A percentile compares a stretch with the other conserved stretches of the same genome.
These are phyloP conservation scores for Leccinum pseudoinsigne DNA, from an alignment of 1,284 basidiomycete genomes.

Conservation along the genomic window DNA sequence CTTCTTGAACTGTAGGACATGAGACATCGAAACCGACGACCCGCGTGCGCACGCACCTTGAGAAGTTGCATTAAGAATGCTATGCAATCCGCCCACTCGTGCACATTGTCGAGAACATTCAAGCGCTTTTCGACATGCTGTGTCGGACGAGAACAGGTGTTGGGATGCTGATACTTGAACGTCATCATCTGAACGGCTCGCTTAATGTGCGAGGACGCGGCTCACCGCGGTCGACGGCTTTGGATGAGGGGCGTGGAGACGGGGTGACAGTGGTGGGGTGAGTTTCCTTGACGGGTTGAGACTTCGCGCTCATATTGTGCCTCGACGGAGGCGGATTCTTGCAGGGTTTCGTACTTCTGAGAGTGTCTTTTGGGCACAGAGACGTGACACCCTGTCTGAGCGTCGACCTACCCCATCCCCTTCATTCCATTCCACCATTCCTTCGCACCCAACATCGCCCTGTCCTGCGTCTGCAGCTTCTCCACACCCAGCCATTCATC, in stretches of 20 bases:
- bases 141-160: slow-evolving; percentile 69
- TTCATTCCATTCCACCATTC: slow-evolving; percentile 38
- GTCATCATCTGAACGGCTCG: slow-evolving; percentile 6
- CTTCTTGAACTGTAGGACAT: slow-evolving; percentile 81
- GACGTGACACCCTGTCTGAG: slow-evolving; percentile 5
- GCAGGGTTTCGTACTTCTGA: background rate
- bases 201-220: slow-evolving; percentile 10
- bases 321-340: slow-evolving; percentile 19
- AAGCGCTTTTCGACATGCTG: slow-evolving; percentile 91
- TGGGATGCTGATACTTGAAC: slow-evolving; percentile 40
- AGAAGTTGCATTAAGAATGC: slow-evolving; percentile 94
- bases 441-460: slow-evolving; percentile 29
- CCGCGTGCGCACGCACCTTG: slow-evolving; percentile 53
- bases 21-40: background rate
- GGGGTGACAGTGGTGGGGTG: slow-evolving; percentile 18
- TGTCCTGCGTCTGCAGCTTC: slow-evolving; percentile 34
- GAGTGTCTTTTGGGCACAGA: slow-evolving; percentile 14
- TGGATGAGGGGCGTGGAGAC: slow-evolving; percentile 39
- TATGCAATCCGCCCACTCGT: slow-evolving; percentile 99
- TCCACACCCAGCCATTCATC: slow-evolving; percentile 26
- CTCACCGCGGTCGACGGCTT: slow-evolving; percentile 51
- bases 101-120: slow-evolving; percentile 92
- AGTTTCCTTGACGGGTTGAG: slow-evolving; percentile 17
- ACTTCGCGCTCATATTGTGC: slow-evolving; percentile 24
- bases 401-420: slow-evolving; percentile 26